Conservation (phyloP, 192 early-diverging fungal genomes). For the Globomyces pollinis-pini region DNA sequence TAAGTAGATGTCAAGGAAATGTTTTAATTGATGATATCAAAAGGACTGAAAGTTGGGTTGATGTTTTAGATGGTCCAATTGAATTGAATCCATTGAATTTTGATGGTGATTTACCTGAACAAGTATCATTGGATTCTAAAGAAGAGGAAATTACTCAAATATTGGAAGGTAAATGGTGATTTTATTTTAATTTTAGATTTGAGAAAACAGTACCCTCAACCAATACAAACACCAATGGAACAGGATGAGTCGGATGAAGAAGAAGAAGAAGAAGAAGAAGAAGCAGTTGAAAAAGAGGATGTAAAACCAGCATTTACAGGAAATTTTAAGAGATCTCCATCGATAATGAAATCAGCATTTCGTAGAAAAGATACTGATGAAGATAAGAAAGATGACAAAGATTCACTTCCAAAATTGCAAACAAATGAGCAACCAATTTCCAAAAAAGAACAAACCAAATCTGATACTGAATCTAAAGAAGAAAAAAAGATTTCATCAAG, state of each 20-base stretch:
- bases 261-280: neutral
- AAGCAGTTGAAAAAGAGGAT: neutral
- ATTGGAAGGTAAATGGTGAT: neutral
- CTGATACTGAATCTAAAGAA: too few species aligned
- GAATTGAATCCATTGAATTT: constrained; percentile 30
- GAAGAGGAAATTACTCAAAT: constrained; percentile 16
- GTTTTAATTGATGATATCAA: neutral
- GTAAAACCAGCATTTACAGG: neutral
- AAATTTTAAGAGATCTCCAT: neutral
- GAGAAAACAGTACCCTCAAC: neutral
- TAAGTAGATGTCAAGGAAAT: constrained; percentile 29
- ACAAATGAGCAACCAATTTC: neutral
- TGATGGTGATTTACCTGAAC: constrained; percentile 37
- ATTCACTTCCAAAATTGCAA: neutral
- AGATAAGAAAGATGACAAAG: neutral
- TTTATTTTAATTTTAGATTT: neutral
- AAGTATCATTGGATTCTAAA: constrained; percentile 26
- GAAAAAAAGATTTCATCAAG: too few species aligned
- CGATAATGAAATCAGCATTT: neutral
- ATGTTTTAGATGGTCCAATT: constrained; percentile 36
- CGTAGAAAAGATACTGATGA: neutral
- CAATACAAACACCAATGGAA: neutral
- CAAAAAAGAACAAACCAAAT: too few species aligned
- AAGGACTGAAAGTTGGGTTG: constrained; percentile 9
- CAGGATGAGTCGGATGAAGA: neutral